A percentile compares a stretch with the other conserved stretches of the same genome.
Evolutionary conservation across 2,329 filamentous ascomycete species (phyloP).

Genomic region (Claviceps africana): DNA sequence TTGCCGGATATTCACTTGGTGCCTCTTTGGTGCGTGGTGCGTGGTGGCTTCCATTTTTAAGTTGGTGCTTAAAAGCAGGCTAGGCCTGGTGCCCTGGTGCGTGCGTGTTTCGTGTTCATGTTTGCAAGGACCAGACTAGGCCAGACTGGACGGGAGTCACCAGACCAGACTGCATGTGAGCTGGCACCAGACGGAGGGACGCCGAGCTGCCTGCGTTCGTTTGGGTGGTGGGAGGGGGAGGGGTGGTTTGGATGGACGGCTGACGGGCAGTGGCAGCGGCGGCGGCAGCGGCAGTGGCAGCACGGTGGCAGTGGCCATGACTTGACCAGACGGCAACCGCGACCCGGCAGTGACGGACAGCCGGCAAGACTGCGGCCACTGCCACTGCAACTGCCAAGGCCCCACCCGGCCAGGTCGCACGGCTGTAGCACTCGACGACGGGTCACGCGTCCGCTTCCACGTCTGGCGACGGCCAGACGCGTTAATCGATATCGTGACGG

Average conservation of each 20-base stretch:
- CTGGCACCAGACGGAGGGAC: no score
- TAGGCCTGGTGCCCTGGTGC: neutral
- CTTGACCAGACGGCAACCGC: no score
- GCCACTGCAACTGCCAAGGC: no score
- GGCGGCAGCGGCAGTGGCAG: no score
- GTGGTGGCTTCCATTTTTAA: neutral
- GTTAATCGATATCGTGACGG: neutral
- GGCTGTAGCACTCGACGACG: neutral
- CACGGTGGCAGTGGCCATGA: no score
- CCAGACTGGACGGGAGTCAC: no score
- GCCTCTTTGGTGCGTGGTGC: neutral
- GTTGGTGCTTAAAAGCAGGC: neutral
- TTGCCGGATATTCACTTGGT: neutral
- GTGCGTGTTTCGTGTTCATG: neutral
- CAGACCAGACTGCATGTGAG: no score
- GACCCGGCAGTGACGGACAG: neutral
- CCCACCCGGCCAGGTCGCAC: neutral
- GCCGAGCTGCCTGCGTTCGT: no score
- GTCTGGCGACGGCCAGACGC: neutral
- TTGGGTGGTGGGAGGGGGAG: no score
- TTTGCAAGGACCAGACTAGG: no score
- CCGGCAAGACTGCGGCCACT: no score
- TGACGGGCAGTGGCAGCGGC: neutral
- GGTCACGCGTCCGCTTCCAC: neutral
- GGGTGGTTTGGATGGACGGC: neutral